Percentiles rank a stretch among this genome's conserved stretches.
Evolutionary conservation across 2,329 filamentous ascomycete species (phyloP).

Genomic region (Cordyceps farinosa): DNA sequence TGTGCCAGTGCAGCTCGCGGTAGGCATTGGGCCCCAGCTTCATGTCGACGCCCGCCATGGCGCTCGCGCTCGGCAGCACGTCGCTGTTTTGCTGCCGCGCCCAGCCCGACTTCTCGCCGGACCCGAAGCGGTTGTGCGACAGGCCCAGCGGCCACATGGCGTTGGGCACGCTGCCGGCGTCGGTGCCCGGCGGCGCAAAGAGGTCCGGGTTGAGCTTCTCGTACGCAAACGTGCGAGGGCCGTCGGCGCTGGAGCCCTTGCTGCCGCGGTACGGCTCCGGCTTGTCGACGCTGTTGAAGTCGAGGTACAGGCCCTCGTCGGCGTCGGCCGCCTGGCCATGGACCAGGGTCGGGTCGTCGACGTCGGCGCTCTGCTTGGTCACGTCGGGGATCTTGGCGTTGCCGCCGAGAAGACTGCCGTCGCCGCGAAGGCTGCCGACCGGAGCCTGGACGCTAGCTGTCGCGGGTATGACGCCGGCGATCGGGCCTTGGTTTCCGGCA

Average conservation of each 20-base stretch:
- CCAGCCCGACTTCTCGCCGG: slow-evolving; percentile 46
- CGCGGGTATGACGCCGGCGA: slow-evolving; percentile 39
- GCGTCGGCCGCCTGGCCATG: slow-evolving; percentile 48
- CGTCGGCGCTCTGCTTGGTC: slow-evolving; percentile 37
- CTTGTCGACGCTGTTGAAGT: slow-evolving; percentile 48
- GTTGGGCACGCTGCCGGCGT: slow-evolving; percentile 44
- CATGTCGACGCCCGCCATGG: slow-evolving; percentile 59
- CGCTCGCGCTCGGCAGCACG: slow-evolving; percentile 46
- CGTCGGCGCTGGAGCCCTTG: slow-evolving; percentile 48
- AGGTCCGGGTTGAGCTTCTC: slow-evolving; percentile 53
- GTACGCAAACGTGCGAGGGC: slow-evolving; percentile 47
- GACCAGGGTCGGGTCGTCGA: slow-evolving; percentile 39
- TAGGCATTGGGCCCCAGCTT: slow-evolving; percentile 54
- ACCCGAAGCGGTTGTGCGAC: slow-evolving; percentile 45
- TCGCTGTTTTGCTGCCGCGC: slow-evolving; percentile 50
- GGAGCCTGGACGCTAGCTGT: slow-evolving; percentile 36
- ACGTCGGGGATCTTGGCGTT: slow-evolving; percentile 36
- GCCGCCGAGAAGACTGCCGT: slow-evolving; percentile 38
- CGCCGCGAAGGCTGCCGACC: slow-evolving; percentile 40
- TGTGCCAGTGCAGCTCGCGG: slow-evolving; percentile 63
- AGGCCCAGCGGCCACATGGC: slow-evolving; percentile 54
- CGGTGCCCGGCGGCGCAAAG: slow-evolving; percentile 51
- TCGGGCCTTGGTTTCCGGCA: slow-evolving; percentile 40
- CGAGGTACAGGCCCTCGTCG: slow-evolving; percentile 43
- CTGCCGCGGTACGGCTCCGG: slow-evolving; percentile 55